Conservation (phyloP, 2,329 filamentous ascomycete genomes). For the Monilinia aucupariae region DNA sequence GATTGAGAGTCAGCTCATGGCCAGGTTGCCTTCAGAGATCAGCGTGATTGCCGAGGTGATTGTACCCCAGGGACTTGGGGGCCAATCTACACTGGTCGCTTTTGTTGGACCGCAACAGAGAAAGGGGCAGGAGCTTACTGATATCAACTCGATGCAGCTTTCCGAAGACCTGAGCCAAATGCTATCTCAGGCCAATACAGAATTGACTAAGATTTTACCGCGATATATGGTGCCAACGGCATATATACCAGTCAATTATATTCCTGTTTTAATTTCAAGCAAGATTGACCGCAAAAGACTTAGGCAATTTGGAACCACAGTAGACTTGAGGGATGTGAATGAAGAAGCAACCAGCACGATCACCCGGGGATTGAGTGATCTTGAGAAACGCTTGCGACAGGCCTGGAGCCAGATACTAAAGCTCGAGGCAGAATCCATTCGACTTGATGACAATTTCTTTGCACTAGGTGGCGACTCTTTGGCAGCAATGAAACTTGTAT, state of each 20-base stretch:
- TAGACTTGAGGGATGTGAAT: slow-evolving; percentile 1
- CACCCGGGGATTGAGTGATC: background rate
- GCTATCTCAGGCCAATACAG: slow-evolving; percentile 16
- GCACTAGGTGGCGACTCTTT: slow-evolving; percentile 37
- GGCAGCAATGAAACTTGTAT: slow-evolving; percentile 42
- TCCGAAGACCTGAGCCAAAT: background rate
- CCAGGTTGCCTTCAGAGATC: slow-evolving; percentile 36
- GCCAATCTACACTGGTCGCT: slow-evolving; percentile 29
- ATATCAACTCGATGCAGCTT: slow-evolving; percentile 10
- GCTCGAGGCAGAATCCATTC: slow-evolving; percentile 21
- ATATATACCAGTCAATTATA: slow-evolving; percentile 32
- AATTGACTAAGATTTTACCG: slow-evolving; percentile 34
- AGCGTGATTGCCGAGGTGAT: slow-evolving; percentile 36
- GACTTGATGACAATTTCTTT: slow-evolving; percentile 38
- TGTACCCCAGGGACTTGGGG: slow-evolving; percentile 28
- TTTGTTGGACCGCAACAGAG: slow-evolving; percentile 6
- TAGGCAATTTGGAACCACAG: slow-evolving; percentile 20
- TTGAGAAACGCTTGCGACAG: slow-evolving; percentile 19
- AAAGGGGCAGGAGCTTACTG: background rate
- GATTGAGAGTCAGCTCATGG: slow-evolving; percentile 41
- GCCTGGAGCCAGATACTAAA: slow-evolving; percentile 23
- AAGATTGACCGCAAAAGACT: slow-evolving; percentile 39
- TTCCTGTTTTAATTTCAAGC: slow-evolving; percentile 34
- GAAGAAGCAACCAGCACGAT: background rate
- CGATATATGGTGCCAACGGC: slow-evolving; percentile 36